phyloP scores from a whole-genome alignment of 306 rosid species.

The Mimosa pudica region DNA sequence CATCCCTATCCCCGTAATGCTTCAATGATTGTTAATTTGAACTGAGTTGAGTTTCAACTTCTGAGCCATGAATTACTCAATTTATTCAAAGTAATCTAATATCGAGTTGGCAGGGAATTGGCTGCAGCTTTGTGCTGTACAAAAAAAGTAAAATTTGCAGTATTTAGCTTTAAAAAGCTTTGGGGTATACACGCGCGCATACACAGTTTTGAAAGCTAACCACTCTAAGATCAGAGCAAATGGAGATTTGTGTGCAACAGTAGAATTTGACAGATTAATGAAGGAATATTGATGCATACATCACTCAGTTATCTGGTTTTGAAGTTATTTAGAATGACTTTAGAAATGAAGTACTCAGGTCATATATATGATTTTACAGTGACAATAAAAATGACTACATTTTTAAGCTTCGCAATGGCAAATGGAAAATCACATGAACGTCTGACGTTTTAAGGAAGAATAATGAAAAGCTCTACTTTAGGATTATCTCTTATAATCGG shows the following conservation, averaged over 20 bases:
- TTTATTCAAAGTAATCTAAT: not conserved
- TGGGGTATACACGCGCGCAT: not conserved
- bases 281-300: not conserved
- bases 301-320: constrained; percentile 16
- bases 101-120: not conserved
- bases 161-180: not conserved
- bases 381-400: constrained; percentile 21
- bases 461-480: not conserved
- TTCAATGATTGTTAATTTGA: not conserved
- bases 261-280: not conserved
- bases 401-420: constrained; percentile 19
- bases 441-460: constrained; percentile 26
- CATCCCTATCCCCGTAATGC: not conserved
- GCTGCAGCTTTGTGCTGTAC: not conserved
- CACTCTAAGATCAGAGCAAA: not conserved
- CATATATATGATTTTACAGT: constrained; percentile 20
- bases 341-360: too few species aligned
- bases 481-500: not conserved
- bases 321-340: not conserved
- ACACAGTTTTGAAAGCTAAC: not conserved
- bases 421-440: constrained; percentile 16
- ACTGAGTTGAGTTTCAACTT: not conserved
- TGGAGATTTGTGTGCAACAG: not conserved
- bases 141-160: not conserved
- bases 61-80: not conserved